Base-by-base conservation (phyloP, 306 rosid genomes). In the Vigna mungo region DNA sequence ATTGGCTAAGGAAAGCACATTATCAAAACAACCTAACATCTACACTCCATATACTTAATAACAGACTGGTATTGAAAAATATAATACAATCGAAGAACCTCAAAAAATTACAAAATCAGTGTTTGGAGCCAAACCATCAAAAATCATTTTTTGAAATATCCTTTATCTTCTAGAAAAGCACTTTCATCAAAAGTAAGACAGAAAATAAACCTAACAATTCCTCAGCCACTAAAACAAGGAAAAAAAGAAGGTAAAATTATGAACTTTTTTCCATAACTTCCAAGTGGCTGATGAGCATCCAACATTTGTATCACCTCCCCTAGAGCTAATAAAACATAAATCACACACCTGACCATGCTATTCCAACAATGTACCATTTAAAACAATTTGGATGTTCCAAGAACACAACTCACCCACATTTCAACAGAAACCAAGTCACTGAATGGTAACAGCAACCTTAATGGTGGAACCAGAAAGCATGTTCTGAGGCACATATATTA, bases 1-100 rank as follows among this genome's bases (percentile, higher is more conserved):
- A 74, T 75, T 54, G 46, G 87, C 85, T 92, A 80, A 95, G 90
- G 96, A 81, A 85, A 82, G 14, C 82, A 74, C 69, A 80, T 67
- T 59, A 46, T 21, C 56, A 71, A 68, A 61, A 68, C 39, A 68
- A 23, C 41, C 56, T 46, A 23, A 67, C 21, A 44, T 46, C 56
- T 71, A 62, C 53, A 79, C 47, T 66, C 77, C 80, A 32, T 43
- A 56, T 56, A 78, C 53, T 67, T 78, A 52, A 72, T 12, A 41
- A 72, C 71, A 51, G 46, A 62, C 15, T 6, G 54, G 53, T 18
- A 63, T 37, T 67, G 12, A 76, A 52, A 58, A 16, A 3, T 2
- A 30, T 3, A 49, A 15, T 3, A 27, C 5, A 47, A 47, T 15
- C 43, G 68, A 44, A 41, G 4, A 36, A 23, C 52, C 3, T 60